Conservation (phyloP, 1,284 basidiomycete genomes). For the Phylloboletellus chloephorus region DNA sequence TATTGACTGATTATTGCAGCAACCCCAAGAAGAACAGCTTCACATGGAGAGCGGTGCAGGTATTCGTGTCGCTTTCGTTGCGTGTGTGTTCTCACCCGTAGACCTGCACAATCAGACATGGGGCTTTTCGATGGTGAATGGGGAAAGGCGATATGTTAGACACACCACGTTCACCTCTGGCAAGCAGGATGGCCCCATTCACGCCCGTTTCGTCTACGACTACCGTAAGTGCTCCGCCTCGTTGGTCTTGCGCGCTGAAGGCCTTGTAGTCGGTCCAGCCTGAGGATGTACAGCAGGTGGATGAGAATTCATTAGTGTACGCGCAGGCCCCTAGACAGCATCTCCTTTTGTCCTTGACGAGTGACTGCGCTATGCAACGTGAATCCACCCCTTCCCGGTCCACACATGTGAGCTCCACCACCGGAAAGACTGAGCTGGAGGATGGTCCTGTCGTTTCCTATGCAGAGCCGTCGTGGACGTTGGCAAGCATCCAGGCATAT, state of each 20-base stretch:
- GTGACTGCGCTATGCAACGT: conserved; percentile 16
- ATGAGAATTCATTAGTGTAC: background rate
- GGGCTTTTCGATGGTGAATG: conserved; percentile 60
- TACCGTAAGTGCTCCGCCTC: conserved; percentile 40
- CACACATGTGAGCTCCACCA: conserved; percentile 9
- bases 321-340: background rate
- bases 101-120: conserved; percentile 46
- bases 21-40: conserved; percentile 48
- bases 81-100: conserved; percentile 3
- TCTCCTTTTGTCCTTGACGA: too few relatives aligned
- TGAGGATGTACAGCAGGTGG: conserved; percentile 6
- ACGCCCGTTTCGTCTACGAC: conserved; percentile 60
- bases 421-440: conserved; percentile 6
- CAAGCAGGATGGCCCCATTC: conserved; percentile 46
- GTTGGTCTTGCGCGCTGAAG: conserved; percentile 13
- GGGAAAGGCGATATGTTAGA: conserved; percentile 55
- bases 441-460: background rate
- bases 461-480: background rate
- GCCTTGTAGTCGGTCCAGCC: conserved; percentile 9
- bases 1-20: conserved; percentile 48
- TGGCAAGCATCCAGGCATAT: conserved; percentile 11
- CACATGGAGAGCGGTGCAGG: conserved; percentile 55
- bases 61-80: conserved; percentile 19
- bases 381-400: conserved; percentile 11
- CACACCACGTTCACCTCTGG: conserved; percentile 61